Evolutionary conservation across 768 basidiomycete species (phyloP).

Genomic region (Rhodosporidiobolus sp.): DNA sequence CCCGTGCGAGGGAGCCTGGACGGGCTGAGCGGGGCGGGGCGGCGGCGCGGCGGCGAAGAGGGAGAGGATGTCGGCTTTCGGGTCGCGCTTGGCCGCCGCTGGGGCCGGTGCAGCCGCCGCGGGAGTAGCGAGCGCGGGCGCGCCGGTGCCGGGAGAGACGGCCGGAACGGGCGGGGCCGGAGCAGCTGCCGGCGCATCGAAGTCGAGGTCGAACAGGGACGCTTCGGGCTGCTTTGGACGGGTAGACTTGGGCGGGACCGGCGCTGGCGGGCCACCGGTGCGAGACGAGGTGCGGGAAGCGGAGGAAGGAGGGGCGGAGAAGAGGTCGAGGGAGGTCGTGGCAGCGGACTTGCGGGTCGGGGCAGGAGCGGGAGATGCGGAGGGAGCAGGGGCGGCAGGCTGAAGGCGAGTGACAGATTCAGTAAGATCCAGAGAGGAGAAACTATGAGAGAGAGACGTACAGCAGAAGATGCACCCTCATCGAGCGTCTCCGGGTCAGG

Average conservation of each 20-base stretch:
- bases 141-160: conserved; percentile 2
- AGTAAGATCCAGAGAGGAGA: background rate
- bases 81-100: conserved; percentile 25
- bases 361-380: conserved; percentile 42
- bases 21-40: conserved; percentile 43
- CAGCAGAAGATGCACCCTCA: conserved; percentile 37
- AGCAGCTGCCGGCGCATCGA: conserved; percentile 55
- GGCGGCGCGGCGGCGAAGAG: conserved; percentile 61
- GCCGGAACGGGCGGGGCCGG: background rate
- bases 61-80: conserved; percentile 78
- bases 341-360: conserved; percentile 16
- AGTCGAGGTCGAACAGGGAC: conserved; percentile 81
- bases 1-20: background rate
- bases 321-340: conserved; percentile 37
- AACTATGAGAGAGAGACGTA: background rate
- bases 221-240: conserved; percentile 47
- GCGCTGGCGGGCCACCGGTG: conserved; percentile 32
- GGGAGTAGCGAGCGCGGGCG: conserved; percentile 46
- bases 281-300: conserved; percentile 2
- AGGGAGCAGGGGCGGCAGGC: conserved; percentile 45
- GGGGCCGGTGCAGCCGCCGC: conserved; percentile 33
- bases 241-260: conserved; percentile 16
- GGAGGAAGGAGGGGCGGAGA: conserved; percentile 16
- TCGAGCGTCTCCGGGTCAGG: conserved; percentile 85
- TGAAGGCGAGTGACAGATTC: conserved; percentile 46